Evolutionary conservation across 306 rosid genomes (phyloP), one percentile per base, ranked within the genome.

Genomic region (Spatholobus suberectus): DNA sequence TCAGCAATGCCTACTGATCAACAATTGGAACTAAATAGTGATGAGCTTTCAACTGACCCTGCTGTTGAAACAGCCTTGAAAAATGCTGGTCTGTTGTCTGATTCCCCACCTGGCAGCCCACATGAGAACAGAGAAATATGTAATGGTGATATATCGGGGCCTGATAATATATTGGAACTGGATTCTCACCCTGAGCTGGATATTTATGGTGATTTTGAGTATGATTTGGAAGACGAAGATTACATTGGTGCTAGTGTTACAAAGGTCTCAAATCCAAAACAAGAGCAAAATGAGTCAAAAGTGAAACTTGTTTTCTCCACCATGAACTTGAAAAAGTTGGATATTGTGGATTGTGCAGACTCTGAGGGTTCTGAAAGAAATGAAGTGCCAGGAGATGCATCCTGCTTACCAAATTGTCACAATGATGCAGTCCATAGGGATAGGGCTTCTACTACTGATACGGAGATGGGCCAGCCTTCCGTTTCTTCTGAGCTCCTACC

Each of bases 121-220:
- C 81, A 78, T 41, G 81, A 84, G 43, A 75, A 85, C 77, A 74
- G 34, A 61, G 91, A 92, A 81, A 78, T 24, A 66, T 82, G 67
- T 47, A 78, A 87, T 70, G 90, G 72, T 71, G 88, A 70, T 34
- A 41, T 82, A 61, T 73, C 89, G 52, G 98, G 85, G 78, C 92
- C 90, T 6, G 92, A 90, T 73, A 87, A 94, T 81, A 77, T 96
- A 69, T 77, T 94, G 41, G 98, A 96, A 70, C 84, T 91, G 79
- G 94, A 89, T 80, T 88, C 76, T 79, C 84, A 83, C 80, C 93
- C 96, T 26, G 97, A 94, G 69, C 82, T 94, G 89, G 98, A 96
- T 85, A 94, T 96, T 55, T 96, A 94, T 87, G 99, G 99, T 46
- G 98, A 96, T 59, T 96, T 96, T 84, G 99, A 94, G 85, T 96